Evolutionary conservation across 805 yeast species (phyloP), one percentile per base, ranked within the genome.

Genomic region (Metschnikowia noctiluminum): DNA sequence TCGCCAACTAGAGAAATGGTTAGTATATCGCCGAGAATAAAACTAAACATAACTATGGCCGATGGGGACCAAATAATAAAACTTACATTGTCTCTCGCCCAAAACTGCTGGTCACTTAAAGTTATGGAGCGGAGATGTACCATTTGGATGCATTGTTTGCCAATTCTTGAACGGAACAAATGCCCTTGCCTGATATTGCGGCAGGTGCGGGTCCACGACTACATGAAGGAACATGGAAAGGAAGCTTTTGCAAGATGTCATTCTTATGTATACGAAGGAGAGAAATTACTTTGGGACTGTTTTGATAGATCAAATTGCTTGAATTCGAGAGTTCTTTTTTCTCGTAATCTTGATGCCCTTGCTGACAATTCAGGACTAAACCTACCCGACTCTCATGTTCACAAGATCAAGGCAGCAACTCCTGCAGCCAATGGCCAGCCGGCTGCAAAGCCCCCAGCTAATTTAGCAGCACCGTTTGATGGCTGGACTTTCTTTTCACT

Each of bases 31-130:
- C 12, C 9, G 30, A 6, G n/a, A 14, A 9, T 34, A 34, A 15
- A 3, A 27, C 39, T 11, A 7, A 11, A 15, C 16, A 6, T 12
- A 32, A 10, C 32, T 28, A 10, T 6, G 10, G n/a, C n/a, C n/a
- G 4, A 21, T 21, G 21, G 21, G 21, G 21, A 28, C 39, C n/a
- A 11, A 12, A 10, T n/a, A 42, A n/a, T 1, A 6, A 16, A 14
- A 52, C 57, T 26, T 49, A 54, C 57, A 32, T 51, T 52, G 35
- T 54, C 57, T 28, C 57, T 38, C 8, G 53, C 52, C 41, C 48
- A 45, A 15, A 49, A 43, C 13, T 45, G 48, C 27, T 38, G 38
- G 36, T 46, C 45, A 5, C 46, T 38, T 36, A 52, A 32, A 16
- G 49, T 37, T 15, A 48, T 35, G 11, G 55, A 52, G 8, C 55